phyloP scores from a whole-genome alignment of 2,329 filamentous ascomycete genomes.

The Fusarium sp. region DNA sequence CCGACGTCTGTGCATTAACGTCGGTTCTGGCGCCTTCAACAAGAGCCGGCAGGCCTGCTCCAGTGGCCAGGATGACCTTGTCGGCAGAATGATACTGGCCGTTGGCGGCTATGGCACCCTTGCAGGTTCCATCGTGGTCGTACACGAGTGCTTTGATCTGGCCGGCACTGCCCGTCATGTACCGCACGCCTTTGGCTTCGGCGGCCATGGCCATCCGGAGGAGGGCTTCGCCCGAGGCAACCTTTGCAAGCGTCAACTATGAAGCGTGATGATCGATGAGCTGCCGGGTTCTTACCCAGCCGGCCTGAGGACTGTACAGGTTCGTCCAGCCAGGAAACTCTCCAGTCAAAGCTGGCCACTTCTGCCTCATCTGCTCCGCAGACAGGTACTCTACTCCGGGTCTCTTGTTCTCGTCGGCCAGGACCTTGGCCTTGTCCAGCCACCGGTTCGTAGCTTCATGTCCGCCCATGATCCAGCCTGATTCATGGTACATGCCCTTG shows the following conservation, averaged over 20 bases:
- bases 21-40: slow-evolving; percentile 68
- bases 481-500: slow-evolving; percentile 44
- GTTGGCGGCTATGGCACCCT: slow-evolving; percentile 60
- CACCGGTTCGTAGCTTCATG: slow-evolving; percentile 43
- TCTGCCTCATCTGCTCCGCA: slow-evolving; percentile 38
- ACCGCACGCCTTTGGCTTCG: slow-evolving; percentile 40
- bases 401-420: slow-evolving; percentile 38
- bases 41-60: slow-evolving; percentile 71
- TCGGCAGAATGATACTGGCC: slow-evolving; percentile 62
- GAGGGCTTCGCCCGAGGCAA: slow-evolving; percentile 43
- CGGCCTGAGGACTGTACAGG: slow-evolving; percentile 41
- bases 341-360: slow-evolving; percentile 45
- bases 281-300: slow-evolving; percentile 42
- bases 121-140: slow-evolving; percentile 39
- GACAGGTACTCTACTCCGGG: slow-evolving; percentile 42
- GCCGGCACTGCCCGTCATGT: slow-evolving; percentile 43
- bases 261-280: neutral
- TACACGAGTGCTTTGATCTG: slow-evolving; percentile 40
- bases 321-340: slow-evolving; percentile 44
- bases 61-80: slow-evolving; percentile 70
- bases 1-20: slow-evolving; percentile 70
- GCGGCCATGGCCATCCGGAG: slow-evolving; percentile 47
- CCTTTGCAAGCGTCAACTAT: slow-evolving; percentile 4
- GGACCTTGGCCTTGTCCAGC: slow-evolving; percentile 42
- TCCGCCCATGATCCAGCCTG: slow-evolving; percentile 45